Conservation (phyloP, 257 asterid species). For the Nicotiana benthamiana region DNA sequence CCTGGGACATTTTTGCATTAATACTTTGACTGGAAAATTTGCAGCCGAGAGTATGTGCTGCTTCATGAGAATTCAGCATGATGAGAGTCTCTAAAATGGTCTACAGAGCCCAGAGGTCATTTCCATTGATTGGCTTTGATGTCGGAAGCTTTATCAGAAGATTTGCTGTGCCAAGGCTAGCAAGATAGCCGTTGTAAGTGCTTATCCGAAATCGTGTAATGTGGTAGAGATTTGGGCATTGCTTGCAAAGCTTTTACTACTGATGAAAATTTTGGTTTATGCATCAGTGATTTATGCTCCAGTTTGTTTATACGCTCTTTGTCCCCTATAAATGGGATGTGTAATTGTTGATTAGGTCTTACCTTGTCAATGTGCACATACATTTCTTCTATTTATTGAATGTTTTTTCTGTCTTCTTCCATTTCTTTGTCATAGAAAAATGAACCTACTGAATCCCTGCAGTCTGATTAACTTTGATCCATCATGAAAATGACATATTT, state of each 20-base stretch:
- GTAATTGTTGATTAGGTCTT: background rate
- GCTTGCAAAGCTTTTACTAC: background rate
- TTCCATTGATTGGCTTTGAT: background rate
- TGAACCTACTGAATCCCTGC: background rate
- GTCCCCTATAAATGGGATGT: background rate
- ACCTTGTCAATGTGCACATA: background rate
- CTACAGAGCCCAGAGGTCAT: background rate
- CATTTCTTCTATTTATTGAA: background rate
- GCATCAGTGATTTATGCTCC: background rate
- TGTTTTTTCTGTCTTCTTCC: background rate
- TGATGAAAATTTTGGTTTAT: slow-evolving; percentile 5
- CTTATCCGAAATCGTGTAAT: background rate
- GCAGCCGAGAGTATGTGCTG: slow-evolving; percentile 94
- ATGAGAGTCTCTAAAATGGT: slow-evolving; percentile 20
- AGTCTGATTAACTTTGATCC: background rate
- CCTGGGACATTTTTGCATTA: background rate
- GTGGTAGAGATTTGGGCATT: background rate
- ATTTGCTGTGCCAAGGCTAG: background rate
- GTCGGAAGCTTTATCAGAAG: background rate
- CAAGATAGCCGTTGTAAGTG: background rate
- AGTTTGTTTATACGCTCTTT: background rate
- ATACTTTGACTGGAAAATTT: slow-evolving; percentile 11
- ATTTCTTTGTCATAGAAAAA: background rate
- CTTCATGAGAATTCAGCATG: slow-evolving; percentile 80
- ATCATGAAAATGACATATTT: background rate